A percentile compares a stretch with the other conserved stretches of the same genome.
These are phyloP conservation scores for Epichloe scottii DNA, from an alignment of 2,329 filamentous ascomycete genomes.

Conservation along the genomic window DNA sequence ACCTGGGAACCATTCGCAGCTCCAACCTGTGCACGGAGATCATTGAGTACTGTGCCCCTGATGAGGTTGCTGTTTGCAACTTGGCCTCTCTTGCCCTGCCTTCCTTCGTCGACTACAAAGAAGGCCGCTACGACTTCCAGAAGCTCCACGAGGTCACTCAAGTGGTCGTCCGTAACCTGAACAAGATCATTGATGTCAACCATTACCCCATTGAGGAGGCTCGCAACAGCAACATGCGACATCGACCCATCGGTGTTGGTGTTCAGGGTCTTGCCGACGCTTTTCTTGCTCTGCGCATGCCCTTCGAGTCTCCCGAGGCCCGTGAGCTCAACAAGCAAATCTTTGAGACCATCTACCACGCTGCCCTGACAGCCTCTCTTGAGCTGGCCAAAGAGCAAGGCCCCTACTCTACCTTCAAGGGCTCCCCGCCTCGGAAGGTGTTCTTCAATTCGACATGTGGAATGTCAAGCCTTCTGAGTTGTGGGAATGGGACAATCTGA, in stretches of 20 bases:
- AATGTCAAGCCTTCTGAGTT: constrained; percentile 83
- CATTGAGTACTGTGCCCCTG: constrained; percentile 89
- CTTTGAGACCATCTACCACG: constrained; percentile 99
- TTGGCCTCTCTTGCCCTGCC: constrained; percentile 88
- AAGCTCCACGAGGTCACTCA: constrained; percentile 92
- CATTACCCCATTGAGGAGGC: constrained; percentile 96
- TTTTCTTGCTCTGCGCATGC: constrained; percentile 91
- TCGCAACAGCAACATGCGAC: constrained; percentile 90
- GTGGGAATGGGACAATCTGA: constrained; percentile 89
- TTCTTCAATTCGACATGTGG: constrained; percentile 99
- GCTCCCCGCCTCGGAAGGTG: constrained; percentile 90
- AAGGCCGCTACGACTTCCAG: constrained; percentile 83
- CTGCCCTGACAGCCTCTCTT: constrained; percentile 76
- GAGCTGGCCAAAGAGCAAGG: constrained; percentile 76
- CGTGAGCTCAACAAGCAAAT: constrained; percentile 94
- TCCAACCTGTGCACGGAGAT: constrained; percentile 99
- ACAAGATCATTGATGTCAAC: constrained; percentile 97
- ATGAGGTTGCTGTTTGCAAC: constrained; percentile 98
- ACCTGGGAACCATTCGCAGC: constrained; percentile 93
- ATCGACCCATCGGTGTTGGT: constrained; percentile 90
- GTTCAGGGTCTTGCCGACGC: constrained; percentile 96
- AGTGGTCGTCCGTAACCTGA: constrained; percentile 87
- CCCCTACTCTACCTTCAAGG: constrained; percentile 80
- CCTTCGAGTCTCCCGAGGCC: constrained; percentile 92
- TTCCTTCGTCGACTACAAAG: constrained; percentile 75